A percentile compares a stretch with the other conserved stretches of the same genome.
Evolutionary conservation across 2,329 filamentous ascomycete genomes (phyloP).

Genomic region (Conoideocrella luteorostrata): DNA sequence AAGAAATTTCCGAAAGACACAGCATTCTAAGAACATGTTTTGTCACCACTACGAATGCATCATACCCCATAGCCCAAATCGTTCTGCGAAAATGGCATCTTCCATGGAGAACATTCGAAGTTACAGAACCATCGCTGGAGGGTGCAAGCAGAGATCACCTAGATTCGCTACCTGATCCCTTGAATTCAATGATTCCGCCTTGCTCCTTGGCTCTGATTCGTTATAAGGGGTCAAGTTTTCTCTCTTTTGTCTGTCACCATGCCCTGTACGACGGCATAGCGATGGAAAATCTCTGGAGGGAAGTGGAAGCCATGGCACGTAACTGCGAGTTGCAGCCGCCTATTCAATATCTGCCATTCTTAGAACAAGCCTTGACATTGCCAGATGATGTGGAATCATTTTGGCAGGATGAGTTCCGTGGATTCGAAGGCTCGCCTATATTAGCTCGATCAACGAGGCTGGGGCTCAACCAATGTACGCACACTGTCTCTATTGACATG

Average conservation of each 20-base stretch:
- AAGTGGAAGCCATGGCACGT: slow-evolving; percentile 56
- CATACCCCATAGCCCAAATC: slow-evolving; percentile 65
- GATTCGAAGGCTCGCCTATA: slow-evolving; percentile 33
- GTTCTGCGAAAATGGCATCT: slow-evolving; percentile 45
- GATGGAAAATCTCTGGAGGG: slow-evolving; percentile 60
- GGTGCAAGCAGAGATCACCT: slow-evolving; percentile 34
- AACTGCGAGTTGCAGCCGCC: slow-evolving; percentile 40
- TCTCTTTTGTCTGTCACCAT: slow-evolving; percentile 62
- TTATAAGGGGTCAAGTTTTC: slow-evolving; percentile 23
- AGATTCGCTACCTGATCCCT: slow-evolving; percentile 25
- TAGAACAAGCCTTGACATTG: slow-evolving; percentile 49
- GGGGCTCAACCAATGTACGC: slow-evolving; percentile 21
- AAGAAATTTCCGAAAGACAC: slow-evolving; percentile 56
- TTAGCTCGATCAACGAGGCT: slow-evolving; percentile 17
- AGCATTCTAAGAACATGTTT: slow-evolving; percentile 76
- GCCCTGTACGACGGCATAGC: slow-evolving; percentile 82
- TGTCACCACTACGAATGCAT: slow-evolving; percentile 51
- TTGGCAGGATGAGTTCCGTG: slow-evolving; percentile 54
- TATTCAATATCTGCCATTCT: slow-evolving; percentile 56
- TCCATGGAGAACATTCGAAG: slow-evolving; percentile 33
- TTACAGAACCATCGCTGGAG: slow-evolving; percentile 25
- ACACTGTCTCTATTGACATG: slow-evolving; percentile 23
- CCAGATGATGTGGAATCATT: slow-evolving; percentile 50
- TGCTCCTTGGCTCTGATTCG: slow-evolving; percentile 38
- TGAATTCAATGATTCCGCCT: slow-evolving; percentile 40